Evolutionary conservation across 1,284 basidiomycete species (phyloP), one percentile per base, ranked within the genome.

Genomic region (Blastosporella zonata): DNA sequence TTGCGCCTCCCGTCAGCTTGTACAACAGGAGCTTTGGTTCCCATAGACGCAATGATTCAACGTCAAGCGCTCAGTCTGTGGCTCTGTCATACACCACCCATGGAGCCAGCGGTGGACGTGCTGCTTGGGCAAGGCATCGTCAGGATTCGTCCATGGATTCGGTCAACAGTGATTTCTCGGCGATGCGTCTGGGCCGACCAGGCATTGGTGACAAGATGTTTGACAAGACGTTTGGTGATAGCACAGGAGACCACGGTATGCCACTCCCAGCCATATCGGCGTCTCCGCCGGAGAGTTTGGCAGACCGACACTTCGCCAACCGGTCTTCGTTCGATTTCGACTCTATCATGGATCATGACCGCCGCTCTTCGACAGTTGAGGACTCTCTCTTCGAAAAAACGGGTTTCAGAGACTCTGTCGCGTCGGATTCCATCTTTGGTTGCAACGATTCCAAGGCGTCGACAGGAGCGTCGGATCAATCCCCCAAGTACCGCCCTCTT

Each of bases 151-250:
- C 86, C 0, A 60, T 74, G 2, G 87, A 89, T 53, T 91, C 87
- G 0, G 62, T 78, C 28, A 67, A 74, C 56, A 91, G 87, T 49
- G 79, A 83, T 46, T 78, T 78, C 54, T 84, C 84, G 2, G 73
- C 70, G 2, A 66, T 71, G 53, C 73, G 76, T 8, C 62, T 88
- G 2, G 82, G 74, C 2, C 76, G 90, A 17, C 90, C 90, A 1
- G 88, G 84, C 1, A 66, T 93, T 2, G 90, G 91, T 0, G 91
- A 93, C 61, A 90, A 92, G 73, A 93, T 93, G 90, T 90, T 93
- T 59, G 81, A 87, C 23, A 78, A 72, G 15, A 92, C 93, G 90
- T 90, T 93, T 59, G 81, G 12, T 13, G 29, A 87, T 21, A 78
- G 72, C 13, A 70, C 69, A n/a, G 71, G 67, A 6, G 82, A 84